Base-by-base conservation (phyloP, 306 rosid genomes). In the Trifolium fragiferum region DNA sequence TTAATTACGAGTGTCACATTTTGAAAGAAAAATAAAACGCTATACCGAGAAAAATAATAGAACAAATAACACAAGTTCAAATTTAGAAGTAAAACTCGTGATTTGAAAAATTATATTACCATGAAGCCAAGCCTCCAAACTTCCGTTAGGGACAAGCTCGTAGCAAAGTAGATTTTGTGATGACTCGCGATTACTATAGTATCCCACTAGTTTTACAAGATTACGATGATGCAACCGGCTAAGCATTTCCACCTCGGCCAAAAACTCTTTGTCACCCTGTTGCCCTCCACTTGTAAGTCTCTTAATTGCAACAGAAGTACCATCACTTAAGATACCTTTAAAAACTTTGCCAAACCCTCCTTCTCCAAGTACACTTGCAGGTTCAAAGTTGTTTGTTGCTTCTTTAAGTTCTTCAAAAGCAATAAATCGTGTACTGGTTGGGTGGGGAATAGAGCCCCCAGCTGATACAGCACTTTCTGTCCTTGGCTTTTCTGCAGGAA, bases 111-210 rank as follows among this genome's bases (percentile, higher is more conserved):
- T 40, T 50, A 78, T 77, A 74, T 75, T 88, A 95, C 99, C 99
- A 84, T 95, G 99, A 65, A 95, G 98, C 99, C 99, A 92, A 49
- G 98, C 95, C 73, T 95, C 99, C 89, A 95, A 89, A 86, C 97
- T 92, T 81, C 99, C 99, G 84, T 95, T 95, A 46, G 98, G 83
- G 41, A 95, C 96, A 84, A 95, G 99, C 80, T 95, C 99, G 53
- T 95, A 95, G 89, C 99, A 95, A 70, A 95, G 90, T 67, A 92
- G 88, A 84, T 95, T 90, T 65, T 94, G 99, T 60, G 99, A 89
- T 7, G 97, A 86, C 78, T 90, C 97, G 33, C 93, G 96, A 71
- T 61, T 90, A 78, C 96, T 84, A 53, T 87, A 95, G 82, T 92
- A 95, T 57, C 99, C 98, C 74, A 95, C 96, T 74, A 95, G 84